Evolutionary conservation across 257 asterid genomes (phyloP), one percentile per base, ranked within the genome.

Genomic region (Solanum infundibuliforme): DNA sequence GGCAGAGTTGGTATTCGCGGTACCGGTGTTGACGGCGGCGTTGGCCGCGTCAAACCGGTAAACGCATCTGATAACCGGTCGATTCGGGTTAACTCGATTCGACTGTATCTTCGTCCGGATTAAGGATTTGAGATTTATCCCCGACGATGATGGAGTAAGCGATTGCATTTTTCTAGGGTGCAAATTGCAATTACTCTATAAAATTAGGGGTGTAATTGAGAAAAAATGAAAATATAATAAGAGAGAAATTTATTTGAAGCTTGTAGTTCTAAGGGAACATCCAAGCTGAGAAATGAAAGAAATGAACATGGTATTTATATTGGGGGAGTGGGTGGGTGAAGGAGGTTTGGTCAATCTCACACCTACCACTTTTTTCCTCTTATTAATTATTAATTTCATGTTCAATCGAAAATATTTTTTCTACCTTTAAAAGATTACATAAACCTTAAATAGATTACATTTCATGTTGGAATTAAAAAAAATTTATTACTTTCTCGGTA

Each of bases 271-370:
- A 5, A 79, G 88, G 92, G 96, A 93, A 95, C 95, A 81, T 88
- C 89, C 94, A 95, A 94, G 98, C 97, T 95, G 94, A 91, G 94
- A 88, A 89, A 13, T 35, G 87, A 41, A 2, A 68, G 48, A 87
- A 73, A n/a, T 87, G 86, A 38, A 4, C 34, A 91, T 91, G 87
- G 90, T 34, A 89, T 94, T 13, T 94, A 94, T 94, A 94, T 36
- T 83, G 6, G n/a, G 23, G 1, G 41, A 8, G 65, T 5, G n/a
- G 66, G 55, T 76, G 82, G 12, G 84, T 6, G 84, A 35, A 85
- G 83, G 89, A 82, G 90, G 92, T 88, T 87, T 84, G 90, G 92
- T 94, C 96, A 89, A 92, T 92, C 88, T 87, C 93, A 76, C 88
- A 93, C 95, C 97, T 93, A 94, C 93, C 98, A 89, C 90, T 46